phyloP scores from a whole-genome alignment of 441 rosid species.

The Breynia disticha region DNA sequence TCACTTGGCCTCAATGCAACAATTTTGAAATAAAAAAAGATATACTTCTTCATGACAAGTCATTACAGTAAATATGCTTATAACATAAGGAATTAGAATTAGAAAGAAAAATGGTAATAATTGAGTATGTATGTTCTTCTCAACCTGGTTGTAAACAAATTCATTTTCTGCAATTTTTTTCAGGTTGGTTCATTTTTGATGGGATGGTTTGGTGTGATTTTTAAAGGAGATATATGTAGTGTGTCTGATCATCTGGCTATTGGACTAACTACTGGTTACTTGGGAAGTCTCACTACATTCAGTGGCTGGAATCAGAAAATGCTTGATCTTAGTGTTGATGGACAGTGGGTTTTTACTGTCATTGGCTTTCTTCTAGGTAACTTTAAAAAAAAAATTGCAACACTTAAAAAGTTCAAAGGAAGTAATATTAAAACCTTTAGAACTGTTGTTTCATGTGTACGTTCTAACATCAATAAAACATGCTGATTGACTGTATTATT shows the following conservation, averaged over 20 bases:
- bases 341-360: conserved; percentile 56
- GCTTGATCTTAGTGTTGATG: conserved; percentile 69
- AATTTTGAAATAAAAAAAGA: background rate
- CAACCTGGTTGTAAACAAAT: background rate
- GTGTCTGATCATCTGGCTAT: conserved; percentile 63
- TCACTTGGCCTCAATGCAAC: background rate
- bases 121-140: background rate
- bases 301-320: conserved; percentile 95
- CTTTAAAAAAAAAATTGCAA: background rate
- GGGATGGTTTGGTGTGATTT: conserved; percentile 93
- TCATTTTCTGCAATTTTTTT: conserved; percentile 1
- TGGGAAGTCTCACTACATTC: conserved; percentile 85
- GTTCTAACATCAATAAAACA: background rate
- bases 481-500: conserved; percentile 6
- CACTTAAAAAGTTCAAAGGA: background rate
- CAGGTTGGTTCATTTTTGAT: conserved; percentile 92
- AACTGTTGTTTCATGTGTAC: too few relatives aligned
- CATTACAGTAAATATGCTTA: too few relatives aligned
- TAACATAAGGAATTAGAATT: too few relatives aligned
- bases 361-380: conserved; percentile 70
- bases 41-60: too few relatives aligned
- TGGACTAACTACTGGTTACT: conserved; percentile 74
- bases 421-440: background rate
- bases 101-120: too few relatives aligned
- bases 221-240: conserved; percentile 54